Conservation (phyloP, 352 stramenopile species). For the Globisporangium barbulae region DNA sequence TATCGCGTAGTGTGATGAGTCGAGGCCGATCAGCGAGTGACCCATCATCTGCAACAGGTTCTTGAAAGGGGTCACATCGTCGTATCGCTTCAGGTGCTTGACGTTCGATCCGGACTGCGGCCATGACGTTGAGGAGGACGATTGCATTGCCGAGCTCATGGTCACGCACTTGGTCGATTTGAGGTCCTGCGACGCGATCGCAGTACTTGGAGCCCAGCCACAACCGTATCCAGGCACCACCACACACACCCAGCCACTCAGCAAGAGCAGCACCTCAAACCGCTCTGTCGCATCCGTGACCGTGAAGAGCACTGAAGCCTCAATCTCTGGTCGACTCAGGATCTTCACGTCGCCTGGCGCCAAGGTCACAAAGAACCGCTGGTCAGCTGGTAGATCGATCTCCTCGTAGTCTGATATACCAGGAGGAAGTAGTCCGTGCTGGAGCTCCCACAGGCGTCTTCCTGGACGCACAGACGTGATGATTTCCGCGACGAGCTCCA, state of each 20-base stretch:
- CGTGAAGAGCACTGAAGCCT: background rate
- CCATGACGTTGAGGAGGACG: background rate
- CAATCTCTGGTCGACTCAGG: background rate
- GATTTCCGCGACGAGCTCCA: background rate
- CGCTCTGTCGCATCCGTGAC: background rate
- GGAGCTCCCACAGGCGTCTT: background rate
- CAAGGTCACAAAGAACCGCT: background rate
- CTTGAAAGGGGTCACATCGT: background rate
- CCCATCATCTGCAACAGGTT: background rate
- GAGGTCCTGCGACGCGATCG: background rate
- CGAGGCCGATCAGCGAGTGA: background rate
- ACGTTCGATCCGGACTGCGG: background rate
- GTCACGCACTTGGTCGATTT: background rate
- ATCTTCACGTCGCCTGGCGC: background rate
- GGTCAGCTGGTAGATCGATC: background rate
- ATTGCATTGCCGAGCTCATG: background rate
- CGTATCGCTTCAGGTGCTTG: background rate
- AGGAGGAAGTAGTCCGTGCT: background rate
- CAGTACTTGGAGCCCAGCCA: background rate
- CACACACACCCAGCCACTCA: conserved; percentile 3
- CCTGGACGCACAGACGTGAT: background rate
- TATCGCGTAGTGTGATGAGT: background rate
- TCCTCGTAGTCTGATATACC: background rate
- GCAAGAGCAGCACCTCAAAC: background rate
- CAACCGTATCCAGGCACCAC: background rate